phyloP scores from a whole-genome alignment of 202 grass and related monocot genomes.

The Zoysia matrella region DNA sequence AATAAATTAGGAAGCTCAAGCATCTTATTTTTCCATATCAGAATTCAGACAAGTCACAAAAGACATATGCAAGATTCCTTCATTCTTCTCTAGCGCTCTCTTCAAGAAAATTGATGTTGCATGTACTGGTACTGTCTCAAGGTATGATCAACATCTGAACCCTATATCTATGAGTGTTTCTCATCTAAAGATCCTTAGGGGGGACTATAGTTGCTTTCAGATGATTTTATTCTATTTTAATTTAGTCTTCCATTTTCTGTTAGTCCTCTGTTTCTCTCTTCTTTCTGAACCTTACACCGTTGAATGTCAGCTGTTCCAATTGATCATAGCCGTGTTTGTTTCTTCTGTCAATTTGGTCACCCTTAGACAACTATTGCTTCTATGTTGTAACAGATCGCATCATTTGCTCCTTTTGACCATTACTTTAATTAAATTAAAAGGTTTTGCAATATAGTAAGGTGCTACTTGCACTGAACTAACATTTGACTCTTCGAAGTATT shows the following conservation, averaged over 20 bases:
- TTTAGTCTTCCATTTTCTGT: neutral
- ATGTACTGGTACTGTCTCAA: no score
- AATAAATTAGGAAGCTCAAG: slow-evolving; percentile 38
- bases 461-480: neutral
- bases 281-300: neutral
- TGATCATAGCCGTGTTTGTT: neutral
- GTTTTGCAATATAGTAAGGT: neutral
- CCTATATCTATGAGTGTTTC: slow-evolving; percentile 11
- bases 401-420: slow-evolving; percentile 1
- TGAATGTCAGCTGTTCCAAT: slow-evolving; percentile 20
- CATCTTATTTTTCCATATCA: slow-evolving; percentile 52
- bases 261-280: neutral
- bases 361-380: neutral
- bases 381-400: neutral
- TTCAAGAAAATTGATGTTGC: no score
- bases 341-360: neutral
- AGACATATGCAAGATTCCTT: no score
- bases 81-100: no score
- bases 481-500: neutral
- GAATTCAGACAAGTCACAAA: slow-evolving; percentile 40
- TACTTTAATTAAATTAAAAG: neutral
- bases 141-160: slow-evolving; percentile 28
- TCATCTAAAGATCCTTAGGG: neutral
- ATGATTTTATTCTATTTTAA: neutral
- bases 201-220: slow-evolving; percentile 9